phyloP scores from a whole-genome alignment of 2,329 filamentous ascomycete genomes.

The Penicillium sp. region DNA sequence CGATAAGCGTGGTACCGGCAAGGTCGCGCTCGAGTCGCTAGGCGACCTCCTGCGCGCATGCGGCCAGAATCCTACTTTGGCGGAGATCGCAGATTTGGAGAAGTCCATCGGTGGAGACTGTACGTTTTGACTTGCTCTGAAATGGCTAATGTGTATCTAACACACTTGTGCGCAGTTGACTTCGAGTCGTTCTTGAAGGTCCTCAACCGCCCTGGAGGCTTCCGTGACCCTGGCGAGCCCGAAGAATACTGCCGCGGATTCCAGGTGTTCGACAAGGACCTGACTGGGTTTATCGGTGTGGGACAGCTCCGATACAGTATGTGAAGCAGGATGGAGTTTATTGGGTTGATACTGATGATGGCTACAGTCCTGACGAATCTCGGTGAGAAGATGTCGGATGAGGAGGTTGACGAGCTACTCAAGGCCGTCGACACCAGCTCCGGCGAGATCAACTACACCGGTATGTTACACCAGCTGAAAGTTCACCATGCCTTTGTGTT shows the following conservation, averaged over 20 bases:
- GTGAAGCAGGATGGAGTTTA: conserved; percentile 20
- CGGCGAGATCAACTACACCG: conserved; percentile 95
- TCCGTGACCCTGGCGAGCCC: conserved; percentile 94
- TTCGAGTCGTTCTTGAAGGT: conserved; percentile 96
- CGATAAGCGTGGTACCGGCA: conserved; percentile 96
- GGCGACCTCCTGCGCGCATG: conserved; percentile 84
- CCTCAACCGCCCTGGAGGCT: conserved; percentile 92
- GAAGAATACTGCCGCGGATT: conserved; percentile 98
- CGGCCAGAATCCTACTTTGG: conserved; percentile 91
- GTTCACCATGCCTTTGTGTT: too few relatives aligned
- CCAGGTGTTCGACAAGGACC: conserved; percentile 98
- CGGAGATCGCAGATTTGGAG: conserved; percentile 87
- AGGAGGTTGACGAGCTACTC: conserved; percentile 95
- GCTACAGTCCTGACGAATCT: conserved; percentile 75
- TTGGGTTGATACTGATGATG: too few relatives aligned
- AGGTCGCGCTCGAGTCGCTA: too few relatives aligned
- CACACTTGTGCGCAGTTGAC: too few relatives aligned
- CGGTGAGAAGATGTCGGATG: conserved; percentile 98
- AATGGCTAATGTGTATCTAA: too few relatives aligned
- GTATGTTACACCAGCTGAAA: too few relatives aligned
- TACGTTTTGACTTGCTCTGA: conserved; percentile 53
- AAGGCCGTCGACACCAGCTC: conserved; percentile 95
- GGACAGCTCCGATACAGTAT: conserved; percentile 84
- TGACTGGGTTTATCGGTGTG: conserved; percentile 95
- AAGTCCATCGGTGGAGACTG: conserved; percentile 82